phyloP scores from a whole-genome alignment of 768 basidiomycete genomes.

The Punctularia strigosozonata region DNA sequence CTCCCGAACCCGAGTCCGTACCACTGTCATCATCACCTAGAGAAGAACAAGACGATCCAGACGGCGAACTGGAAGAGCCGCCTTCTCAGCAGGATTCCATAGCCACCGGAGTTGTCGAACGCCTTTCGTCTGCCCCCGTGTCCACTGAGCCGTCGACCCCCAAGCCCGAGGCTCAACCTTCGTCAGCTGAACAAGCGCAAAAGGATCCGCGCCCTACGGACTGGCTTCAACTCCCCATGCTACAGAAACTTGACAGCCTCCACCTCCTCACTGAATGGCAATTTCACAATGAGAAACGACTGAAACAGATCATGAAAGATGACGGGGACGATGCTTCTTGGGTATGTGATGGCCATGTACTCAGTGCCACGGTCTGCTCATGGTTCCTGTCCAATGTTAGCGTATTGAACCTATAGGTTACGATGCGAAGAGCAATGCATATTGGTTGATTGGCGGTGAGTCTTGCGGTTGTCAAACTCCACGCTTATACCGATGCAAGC shows the following conservation, averaged over 20 bases:
- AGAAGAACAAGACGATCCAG: no score
- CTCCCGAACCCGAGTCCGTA: slow-evolving; percentile 43
- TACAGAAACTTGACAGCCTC: slow-evolving; percentile 63
- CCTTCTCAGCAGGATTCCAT: no score
- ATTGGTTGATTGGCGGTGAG: slow-evolving; percentile 78
- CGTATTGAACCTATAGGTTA: slow-evolving; percentile 81
- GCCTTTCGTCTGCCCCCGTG: no score
- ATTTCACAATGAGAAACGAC: slow-evolving; percentile 63
- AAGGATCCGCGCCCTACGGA: no score
- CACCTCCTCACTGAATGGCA: slow-evolving; percentile 77
- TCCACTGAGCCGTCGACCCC: no score
- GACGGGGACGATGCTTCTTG: slow-evolving; percentile 72
- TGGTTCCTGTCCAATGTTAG: no score
- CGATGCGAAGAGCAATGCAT: slow-evolving; percentile 66
- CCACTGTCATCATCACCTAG: no score
- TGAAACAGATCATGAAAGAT: slow-evolving; percentile 63
- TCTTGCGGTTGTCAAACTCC: slow-evolving; percentile 5
- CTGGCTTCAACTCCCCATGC: slow-evolving; percentile 64
- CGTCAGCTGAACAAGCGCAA: no score
- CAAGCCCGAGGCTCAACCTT: no score
- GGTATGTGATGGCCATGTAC: slow-evolving; percentile 34
- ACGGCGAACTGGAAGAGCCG: no score
- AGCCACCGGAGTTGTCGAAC: no score
- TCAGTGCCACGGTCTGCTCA: background rate
- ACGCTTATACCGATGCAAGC: slow-evolving; percentile 1